Evolutionary conservation across 2,329 filamentous ascomycete genomes (phyloP), one percentile per base, ranked within the genome.

Genomic region (Aspergillus proliferans): DNA sequence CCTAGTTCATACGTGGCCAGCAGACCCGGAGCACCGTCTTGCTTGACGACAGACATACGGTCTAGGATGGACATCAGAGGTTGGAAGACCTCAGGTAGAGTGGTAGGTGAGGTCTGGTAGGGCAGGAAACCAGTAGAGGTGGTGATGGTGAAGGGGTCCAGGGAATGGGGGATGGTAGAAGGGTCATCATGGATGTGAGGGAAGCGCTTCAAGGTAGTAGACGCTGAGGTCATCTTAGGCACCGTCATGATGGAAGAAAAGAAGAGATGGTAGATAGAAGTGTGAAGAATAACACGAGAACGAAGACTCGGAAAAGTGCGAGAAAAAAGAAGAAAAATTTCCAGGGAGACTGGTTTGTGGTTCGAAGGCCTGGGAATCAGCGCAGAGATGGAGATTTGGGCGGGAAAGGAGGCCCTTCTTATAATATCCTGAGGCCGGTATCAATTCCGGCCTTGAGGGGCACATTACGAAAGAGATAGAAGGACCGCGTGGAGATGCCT

Each of bases 1-100:
- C 90, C 91, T 12, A 96, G 81, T 61, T 80, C 78, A 65, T 82
- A 85, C 10, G 75, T 78, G 18, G 88, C 88, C 43, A 96, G 80
- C 6, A 95, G 79, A 18, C 91, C 91, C 1, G 88, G 84, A 33
- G 78, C 75, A 1, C 90, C 90, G 51, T 85, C 82, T 7, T 79
- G 71, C 45, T 81, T 93, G 72, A 82, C 82, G 66, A 95, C 85
- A 22, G 91, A 88, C 81, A 93, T 88, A 52, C 84, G 82, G 51
- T 83, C 76, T 28, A 92, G 78, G 53, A 95, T 77, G 21, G 81
- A 82, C 67, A 88, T 83, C 30, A 95, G 76, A 3, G 80, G 72
- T 33, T 82, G 78, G 64, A 95, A 96, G 65, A 86, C 86, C 12
- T 76, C 58, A 18, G 91, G 90, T 0, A 95, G 80, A 8, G 76